These are phyloP conservation scores for Whalleya microplaca DNA, from an alignment of 2,329 filamentous ascomycete genomes.

Conservation along the genomic window DNA sequence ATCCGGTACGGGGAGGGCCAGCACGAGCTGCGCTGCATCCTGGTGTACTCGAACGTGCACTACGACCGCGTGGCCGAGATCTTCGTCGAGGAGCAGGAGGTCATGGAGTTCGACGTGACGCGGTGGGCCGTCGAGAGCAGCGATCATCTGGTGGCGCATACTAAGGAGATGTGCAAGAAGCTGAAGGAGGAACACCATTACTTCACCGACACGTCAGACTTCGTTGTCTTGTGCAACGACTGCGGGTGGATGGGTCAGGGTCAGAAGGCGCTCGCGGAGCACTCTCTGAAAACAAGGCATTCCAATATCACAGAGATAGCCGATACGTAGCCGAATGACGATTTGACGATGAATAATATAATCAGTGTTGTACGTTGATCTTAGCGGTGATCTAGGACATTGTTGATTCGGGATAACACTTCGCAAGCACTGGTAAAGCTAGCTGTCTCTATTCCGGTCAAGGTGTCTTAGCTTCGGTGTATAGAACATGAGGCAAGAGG, in stretches of 20 bases:
- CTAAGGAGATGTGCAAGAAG: conserved; percentile 65
- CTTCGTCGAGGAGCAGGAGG: conserved; percentile 60
- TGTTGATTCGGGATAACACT: background rate
- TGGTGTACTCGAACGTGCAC: conserved; percentile 91
- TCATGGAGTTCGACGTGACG: conserved; percentile 72
- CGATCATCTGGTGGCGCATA: conserved; percentile 71
- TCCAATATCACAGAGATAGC: conserved; percentile 58
- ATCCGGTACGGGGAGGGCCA: conserved; percentile 76
- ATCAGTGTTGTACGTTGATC: background rate
- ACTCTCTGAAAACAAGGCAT: conserved; percentile 66
- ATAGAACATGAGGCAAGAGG: background rate
- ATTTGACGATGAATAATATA: background rate
- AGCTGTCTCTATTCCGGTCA: background rate
- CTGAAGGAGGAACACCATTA: conserved; percentile 75
- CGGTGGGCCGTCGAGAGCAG: conserved; percentile 56
- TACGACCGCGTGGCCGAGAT: conserved; percentile 88
- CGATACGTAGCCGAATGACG: conserved; percentile 16
- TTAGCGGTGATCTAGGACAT: background rate
- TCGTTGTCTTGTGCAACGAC: conserved; percentile 75
- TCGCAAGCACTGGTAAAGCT: background rate
- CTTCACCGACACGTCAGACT: conserved; percentile 83
- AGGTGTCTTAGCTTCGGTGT: background rate
- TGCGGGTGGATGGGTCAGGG: conserved; percentile 73
- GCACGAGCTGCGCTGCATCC: conserved; percentile 66
- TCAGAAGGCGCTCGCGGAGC: conserved; percentile 62